Evolutionary conservation across 352 stramenopile genomes (phyloP), one percentile per base, ranked within the genome.

Genomic region (Phytophthora capsici): DNA sequence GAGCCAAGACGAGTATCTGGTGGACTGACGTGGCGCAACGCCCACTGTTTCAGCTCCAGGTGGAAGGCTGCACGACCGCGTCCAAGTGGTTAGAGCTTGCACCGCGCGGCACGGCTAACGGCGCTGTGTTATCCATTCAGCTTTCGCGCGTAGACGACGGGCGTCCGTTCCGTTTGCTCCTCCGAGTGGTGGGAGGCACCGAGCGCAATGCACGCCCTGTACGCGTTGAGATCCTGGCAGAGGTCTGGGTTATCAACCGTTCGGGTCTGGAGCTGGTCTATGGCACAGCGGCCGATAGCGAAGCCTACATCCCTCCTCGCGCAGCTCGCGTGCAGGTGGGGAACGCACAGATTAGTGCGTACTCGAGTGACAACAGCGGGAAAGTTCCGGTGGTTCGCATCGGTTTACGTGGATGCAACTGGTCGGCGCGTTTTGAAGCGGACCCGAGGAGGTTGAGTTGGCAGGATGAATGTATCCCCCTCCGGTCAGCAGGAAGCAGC

Each of bases 191-290:
- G 3, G 70, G 66, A 3, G 61, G 61, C 8, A 62, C 58, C 12
- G 57, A 75, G 5, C 37, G 63, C 51, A 41, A 62, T 2, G 66
- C 70, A 45, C 61, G 61, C 23, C 66, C 70, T 47, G 61, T 78
- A 26, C 62, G 57, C n/a, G 61, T 78, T 30, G 70, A 78, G 32
- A 57, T 78, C 28, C 22, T 78, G 25, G 82, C 87, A 2, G 81
- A 93, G 26, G 68, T 94, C 9, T 95, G 87, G 87, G 74, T 94
- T 45, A 82, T 95, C 63, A 95, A 95, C 51, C 82, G 84, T 12
- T 93, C 87, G 0, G 87, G 86, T 0, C 48, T 94, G 14, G 82
- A 93, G 13, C 64, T 95, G 8, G 63, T 91, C 0, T 93, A 87
- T 41, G 87, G 87, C 0, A 93, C 86, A 54, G 82, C 86, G 2